These are phyloP conservation scores for Psilocybe tampanensis DNA, from an alignment of 768 basidiomycete species.

Conservation along the genomic window DNA sequence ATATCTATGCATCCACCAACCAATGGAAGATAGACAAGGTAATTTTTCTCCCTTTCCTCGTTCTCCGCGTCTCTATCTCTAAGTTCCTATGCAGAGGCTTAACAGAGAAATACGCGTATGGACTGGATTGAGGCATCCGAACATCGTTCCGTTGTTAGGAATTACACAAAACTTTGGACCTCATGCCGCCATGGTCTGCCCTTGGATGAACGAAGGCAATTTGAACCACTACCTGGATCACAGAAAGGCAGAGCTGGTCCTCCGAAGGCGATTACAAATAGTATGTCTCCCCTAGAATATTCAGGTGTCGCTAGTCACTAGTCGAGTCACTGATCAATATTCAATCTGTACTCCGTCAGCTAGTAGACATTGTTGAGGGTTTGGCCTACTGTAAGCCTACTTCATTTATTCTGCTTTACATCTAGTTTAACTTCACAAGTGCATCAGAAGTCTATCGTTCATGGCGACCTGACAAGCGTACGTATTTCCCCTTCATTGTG, in stretches of 20 bases:
- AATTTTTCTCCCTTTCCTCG: neutral
- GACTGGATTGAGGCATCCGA: conserved; percentile 3
- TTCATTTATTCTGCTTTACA: neutral
- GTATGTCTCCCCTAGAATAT: neutral
- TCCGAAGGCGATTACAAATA: neutral
- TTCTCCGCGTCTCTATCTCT: neutral
- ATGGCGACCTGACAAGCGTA: conserved; percentile 10
- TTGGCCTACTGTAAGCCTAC: conserved; percentile 1
- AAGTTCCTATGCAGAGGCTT: neutral
- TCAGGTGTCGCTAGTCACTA: too few relatives aligned
- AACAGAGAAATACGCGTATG: conserved; percentile 7
- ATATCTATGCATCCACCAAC: conserved; percentile 12
- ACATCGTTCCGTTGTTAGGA: conserved; percentile 6
- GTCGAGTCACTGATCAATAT: too few relatives aligned
- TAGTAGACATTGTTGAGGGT: conserved; percentile 5
- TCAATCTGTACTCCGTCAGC: neutral
- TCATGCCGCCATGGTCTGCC: conserved; percentile 9
- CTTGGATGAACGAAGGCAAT: conserved; percentile 8
- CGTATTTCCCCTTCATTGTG: neutral
- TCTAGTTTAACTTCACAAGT: neutral
- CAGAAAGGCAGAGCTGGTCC: neutral
- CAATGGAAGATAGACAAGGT: conserved; percentile 15
- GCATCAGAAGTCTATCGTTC: conserved; percentile 5
- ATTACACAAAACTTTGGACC: conserved; percentile 2
- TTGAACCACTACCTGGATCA: neutral